A percentile compares a stretch with the other conserved stretches of the same genome.
These are phyloP conservation scores for Candida dajiaensis DNA, from an alignment of 805 yeast genomes.

Conservation along the genomic window DNA sequence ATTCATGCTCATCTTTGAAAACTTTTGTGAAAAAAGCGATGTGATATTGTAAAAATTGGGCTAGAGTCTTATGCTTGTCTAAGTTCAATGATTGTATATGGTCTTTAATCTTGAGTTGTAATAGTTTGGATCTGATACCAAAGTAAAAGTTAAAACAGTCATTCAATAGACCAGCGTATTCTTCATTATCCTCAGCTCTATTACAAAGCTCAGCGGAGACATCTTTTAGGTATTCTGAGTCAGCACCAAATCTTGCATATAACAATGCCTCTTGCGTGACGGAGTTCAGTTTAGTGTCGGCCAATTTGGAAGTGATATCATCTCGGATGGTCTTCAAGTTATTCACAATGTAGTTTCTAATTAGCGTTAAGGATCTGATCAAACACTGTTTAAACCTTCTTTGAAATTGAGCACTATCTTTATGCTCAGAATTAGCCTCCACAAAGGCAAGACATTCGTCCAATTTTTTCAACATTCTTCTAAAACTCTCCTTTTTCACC, in stretches of 20 bases:
- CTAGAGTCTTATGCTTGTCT: constrained; percentile 31
- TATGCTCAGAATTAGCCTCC: constrained; percentile 48
- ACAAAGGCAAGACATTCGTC: constrained; percentile 65
- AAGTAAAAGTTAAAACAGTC: constrained; percentile 67
- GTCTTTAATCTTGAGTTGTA: constrained; percentile 36
- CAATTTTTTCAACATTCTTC: constrained; percentile 45
- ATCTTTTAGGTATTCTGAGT: constrained; percentile 32
- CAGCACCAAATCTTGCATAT: constrained; percentile 55
- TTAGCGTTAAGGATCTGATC: constrained; percentile 71
- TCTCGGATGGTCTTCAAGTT: constrained; percentile 30
- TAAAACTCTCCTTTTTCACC: constrained; percentile 55
- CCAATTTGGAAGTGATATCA: constrained; percentile 25
- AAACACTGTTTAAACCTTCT: constrained; percentile 77
- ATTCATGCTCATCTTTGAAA: constrained; percentile 51
- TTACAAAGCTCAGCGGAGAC: constrained; percentile 31
- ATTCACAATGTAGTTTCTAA: constrained; percentile 55
- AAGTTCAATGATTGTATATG: constrained; percentile 28
- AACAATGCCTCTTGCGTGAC: constrained; percentile 57
- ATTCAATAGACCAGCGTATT: constrained; percentile 58
- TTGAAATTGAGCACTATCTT: constrained; percentile 62
- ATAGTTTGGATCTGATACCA: constrained; percentile 43
- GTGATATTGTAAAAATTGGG: constrained; percentile 56
- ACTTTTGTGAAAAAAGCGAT: constrained; percentile 55
- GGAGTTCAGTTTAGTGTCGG: constrained; percentile 23
- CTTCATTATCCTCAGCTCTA: constrained; percentile 36